Percentiles rank a stretch among this genome's conserved stretches.
Evolutionary conservation across 257 asterid genomes (phyloP).

Genomic region (Apocynum venetum): DNA sequence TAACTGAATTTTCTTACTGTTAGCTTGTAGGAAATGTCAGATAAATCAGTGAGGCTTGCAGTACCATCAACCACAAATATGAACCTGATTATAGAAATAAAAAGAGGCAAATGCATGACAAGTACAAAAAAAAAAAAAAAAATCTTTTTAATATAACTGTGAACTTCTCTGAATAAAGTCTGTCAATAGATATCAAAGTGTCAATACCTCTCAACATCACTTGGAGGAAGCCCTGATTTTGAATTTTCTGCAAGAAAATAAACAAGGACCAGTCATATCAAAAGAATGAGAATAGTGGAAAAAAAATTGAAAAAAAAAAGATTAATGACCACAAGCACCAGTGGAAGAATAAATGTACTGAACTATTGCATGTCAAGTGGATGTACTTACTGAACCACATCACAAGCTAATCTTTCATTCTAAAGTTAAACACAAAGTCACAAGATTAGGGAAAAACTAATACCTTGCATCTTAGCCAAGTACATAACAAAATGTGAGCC

Average conservation of each 20-base stretch:
- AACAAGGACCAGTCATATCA: neutral
- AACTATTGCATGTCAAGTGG: neutral
- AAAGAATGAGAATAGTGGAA: neutral
- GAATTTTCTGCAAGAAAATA: slow-evolving; percentile 54
- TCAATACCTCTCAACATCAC: slow-evolving; percentile 75
- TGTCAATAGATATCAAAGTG: slow-evolving; percentile 2
- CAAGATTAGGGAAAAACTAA: neutral
- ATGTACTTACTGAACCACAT: neutral
- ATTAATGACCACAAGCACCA: neutral
- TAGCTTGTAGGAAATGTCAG: slow-evolving; percentile 43
- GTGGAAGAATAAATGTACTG: neutral
- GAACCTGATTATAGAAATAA: slow-evolving; percentile 46
- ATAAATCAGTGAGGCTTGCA: slow-evolving; percentile 46
- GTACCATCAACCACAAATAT: slow-evolving; percentile 69
- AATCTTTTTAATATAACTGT: neutral
- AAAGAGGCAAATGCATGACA: neutral
- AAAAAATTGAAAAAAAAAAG: neutral
- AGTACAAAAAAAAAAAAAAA: neutral
- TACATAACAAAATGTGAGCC: slow-evolving; percentile 93
- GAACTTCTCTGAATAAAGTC: neutral
- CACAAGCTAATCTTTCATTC: slow-evolving; percentile 10
- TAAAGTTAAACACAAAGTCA: neutral
- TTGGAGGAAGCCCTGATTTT: slow-evolving; percentile 67
- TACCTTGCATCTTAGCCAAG: slow-evolving; percentile 97
- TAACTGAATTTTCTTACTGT: slow-evolving; percentile 35